Base-by-base conservation (phyloP, 2,329 filamentous ascomycete species). In the Aspergillus awamori region DNA sequence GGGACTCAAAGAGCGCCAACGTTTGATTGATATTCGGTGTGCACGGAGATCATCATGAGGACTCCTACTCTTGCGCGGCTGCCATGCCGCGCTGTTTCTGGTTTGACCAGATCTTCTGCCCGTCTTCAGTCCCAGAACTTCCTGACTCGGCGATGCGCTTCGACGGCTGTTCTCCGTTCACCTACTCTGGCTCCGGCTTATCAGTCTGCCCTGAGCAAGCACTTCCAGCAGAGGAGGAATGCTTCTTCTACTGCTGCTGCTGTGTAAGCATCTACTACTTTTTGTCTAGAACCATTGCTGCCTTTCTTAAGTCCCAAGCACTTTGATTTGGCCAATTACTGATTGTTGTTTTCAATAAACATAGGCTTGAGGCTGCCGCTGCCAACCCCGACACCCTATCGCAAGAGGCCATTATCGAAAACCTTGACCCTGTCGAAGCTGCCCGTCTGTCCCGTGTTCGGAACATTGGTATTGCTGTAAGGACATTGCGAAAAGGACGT, bases 391-490 rank as follows among this genome's bases (percentile, higher is more conserved):
- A 82, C 45, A 75, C 78, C 48, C 78, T 89, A 55, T 82, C 85
- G 2, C 86, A 88, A 73, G 82, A 87, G 59, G 83, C 84, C 17
- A 89, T 96, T 65, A 89, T 93, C 57, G 87, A 90, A 68, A 93
- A 93, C 74, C 89, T 97, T 77, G 87, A 88, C 69, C 87, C 91
- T 33, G 86, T 88, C 63, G 95, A 99, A 80, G 88, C 87, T 60
- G 84, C 87, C 64, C 87, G 94, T 64, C 79, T 99, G 65, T 87
- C 89, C 56, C 87, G 86, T 80, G 91, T 98, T 61, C 88, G 95
- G 66, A 99, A 99, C 77, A 99, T 99, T 78, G 95, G 95, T 80
- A 99, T 99, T 82, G 95, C 95, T 72, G 90, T 93, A 87, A 61
- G 86, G 79, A 55, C 8, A 15, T 45, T 6, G 24, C 13, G 11